Evolutionary conservation across 2,329 filamentous ascomycete species (phyloP).

Genomic region (Talaromyces sp.): DNA sequence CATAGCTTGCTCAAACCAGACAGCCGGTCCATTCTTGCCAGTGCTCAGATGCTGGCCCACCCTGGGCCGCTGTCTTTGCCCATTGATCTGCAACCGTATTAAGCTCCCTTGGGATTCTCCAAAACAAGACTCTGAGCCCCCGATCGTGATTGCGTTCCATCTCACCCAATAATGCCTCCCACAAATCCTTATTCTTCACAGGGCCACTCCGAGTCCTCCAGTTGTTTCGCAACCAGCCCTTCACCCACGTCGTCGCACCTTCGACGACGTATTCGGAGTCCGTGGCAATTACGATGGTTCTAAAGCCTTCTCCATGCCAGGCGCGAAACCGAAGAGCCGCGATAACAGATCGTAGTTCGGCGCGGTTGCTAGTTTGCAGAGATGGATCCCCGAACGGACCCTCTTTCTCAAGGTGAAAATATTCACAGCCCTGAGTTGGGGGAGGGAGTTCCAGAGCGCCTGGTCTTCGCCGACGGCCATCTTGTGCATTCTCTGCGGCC

Average conservation of each 20-base stretch:
- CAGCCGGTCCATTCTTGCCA: not conserved
- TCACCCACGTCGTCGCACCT: constrained; percentile 42
- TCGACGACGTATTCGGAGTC: constrained; percentile 50
- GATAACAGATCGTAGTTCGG: constrained; percentile 53
- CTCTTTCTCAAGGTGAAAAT: constrained; percentile 39
- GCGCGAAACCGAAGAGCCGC: constrained; percentile 43
- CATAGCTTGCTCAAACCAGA: not conserved
- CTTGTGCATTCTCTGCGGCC: not conserved
- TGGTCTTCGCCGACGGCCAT: not conserved
- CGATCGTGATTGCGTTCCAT: constrained; percentile 26
- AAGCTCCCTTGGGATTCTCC: constrained; percentile 43
- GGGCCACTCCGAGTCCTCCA: constrained; percentile 37
- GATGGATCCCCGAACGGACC: constrained; percentile 39
- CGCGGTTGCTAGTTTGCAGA: constrained; percentile 49
- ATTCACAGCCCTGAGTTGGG: constrained; percentile 13
- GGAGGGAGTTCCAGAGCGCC: not conserved
- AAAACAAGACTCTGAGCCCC: constrained; percentile 42
- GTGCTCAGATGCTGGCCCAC: not conserved
- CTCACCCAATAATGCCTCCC: constrained; percentile 46
- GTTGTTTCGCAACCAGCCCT: constrained; percentile 41
- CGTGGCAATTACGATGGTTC: constrained; percentile 48
- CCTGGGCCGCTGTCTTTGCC: constrained; percentile 30
- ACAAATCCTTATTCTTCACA: constrained; percentile 51
- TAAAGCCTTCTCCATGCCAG: constrained; percentile 44
- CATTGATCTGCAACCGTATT: constrained; percentile 42